Percentiles rank a stretch among this genome's conserved stretches.
Conservation (phyloP, 805 yeast species). For the Suhomyces sp. region DNA sequence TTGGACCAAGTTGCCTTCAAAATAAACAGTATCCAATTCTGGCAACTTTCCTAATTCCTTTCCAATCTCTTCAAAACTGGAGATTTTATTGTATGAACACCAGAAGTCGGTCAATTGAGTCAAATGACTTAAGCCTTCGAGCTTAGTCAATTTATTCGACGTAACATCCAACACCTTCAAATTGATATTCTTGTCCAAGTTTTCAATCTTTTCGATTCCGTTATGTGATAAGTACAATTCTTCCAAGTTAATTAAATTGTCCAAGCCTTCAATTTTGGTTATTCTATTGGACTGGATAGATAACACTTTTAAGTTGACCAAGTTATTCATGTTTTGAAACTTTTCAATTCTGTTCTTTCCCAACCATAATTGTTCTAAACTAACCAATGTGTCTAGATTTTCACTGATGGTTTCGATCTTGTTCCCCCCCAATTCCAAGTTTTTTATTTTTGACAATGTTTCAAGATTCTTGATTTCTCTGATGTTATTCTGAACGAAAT, state of each 20-base stretch:
- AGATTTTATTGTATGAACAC: conserved; percentile 79
- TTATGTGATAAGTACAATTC: conserved; percentile 89
- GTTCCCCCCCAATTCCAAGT: conserved; percentile 91
- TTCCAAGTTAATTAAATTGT: conserved; percentile 65
- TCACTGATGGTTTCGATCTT: conserved; percentile 57
- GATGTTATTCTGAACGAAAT: conserved; percentile 87
- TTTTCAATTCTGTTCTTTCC: conserved; percentile 79
- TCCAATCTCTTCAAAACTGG: conserved; percentile 67
- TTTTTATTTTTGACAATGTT: conserved; percentile 53
- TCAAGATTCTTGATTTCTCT: conserved; percentile 66
- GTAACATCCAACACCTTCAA: conserved; percentile 79
- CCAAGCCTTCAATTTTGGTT: conserved; percentile 78
- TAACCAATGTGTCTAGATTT: conserved; percentile 52
- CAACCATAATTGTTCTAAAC: conserved; percentile 80
- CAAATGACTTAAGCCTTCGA: conserved; percentile 68
- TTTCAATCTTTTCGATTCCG: conserved; percentile 71
- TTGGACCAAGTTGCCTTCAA: conserved; percentile 93
- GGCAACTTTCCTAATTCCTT: conserved; percentile 61
- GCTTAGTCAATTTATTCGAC: conserved; percentile 60
- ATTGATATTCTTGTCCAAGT: conserved; percentile 66
- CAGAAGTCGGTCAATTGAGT: conserved; percentile 82
- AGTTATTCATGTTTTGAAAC: conserved; percentile 59
- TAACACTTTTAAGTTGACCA: conserved; percentile 66
- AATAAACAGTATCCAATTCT: conserved; percentile 80
- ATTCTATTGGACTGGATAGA: conserved; percentile 88